Evolutionary conservation across 1,139 yeast species (phyloP).

Genomic region (Kluyveromyces marxianus): DNA sequence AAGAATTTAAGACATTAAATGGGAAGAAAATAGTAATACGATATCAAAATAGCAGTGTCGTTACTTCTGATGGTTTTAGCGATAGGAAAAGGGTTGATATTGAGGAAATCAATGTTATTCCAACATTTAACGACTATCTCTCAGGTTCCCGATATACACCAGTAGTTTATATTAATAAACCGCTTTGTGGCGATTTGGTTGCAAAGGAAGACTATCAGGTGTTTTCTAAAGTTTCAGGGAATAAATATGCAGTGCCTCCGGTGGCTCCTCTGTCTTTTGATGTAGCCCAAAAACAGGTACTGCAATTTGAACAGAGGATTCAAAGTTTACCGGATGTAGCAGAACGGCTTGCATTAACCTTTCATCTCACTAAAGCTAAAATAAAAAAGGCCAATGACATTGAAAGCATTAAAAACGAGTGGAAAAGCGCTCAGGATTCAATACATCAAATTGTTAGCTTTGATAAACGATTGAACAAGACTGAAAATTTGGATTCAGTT

Average conservation of each 20-base stretch:
- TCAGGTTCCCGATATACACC: conserved; percentile 39
- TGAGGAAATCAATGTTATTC: conserved; percentile 37
- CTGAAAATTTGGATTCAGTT: conserved; percentile 44
- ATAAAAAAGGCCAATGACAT: neutral
- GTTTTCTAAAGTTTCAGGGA: neutral
- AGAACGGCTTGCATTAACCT: conserved; percentile 12
- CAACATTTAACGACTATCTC: conserved; percentile 40
- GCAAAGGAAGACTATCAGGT: conserved; percentile 8
- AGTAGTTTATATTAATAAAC: conserved; percentile 45
- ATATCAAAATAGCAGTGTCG: conserved; percentile 42
- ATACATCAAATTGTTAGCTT: conserved; percentile 8
- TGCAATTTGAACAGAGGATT: conserved; percentile 17
- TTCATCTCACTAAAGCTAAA: conserved; percentile 2
- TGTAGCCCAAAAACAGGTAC: conserved; percentile 6
- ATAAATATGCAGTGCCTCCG: neutral
- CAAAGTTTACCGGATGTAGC: conserved; percentile 24
- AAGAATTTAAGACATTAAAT: conserved; percentile 46
- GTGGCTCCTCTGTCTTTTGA: conserved; percentile 4
- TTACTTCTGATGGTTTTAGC: conserved; percentile 53
- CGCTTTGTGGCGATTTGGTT: conserved; percentile 37
- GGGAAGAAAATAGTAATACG: conserved; percentile 50
- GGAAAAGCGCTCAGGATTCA: neutral
- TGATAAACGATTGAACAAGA: conserved; percentile 32
- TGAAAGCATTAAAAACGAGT: neutral
- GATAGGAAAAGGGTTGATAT: conserved; percentile 41